Evolutionary conservation across 179 eudicot genomes (phyloP).

Genomic region (Heliamphora pulchella): DNA sequence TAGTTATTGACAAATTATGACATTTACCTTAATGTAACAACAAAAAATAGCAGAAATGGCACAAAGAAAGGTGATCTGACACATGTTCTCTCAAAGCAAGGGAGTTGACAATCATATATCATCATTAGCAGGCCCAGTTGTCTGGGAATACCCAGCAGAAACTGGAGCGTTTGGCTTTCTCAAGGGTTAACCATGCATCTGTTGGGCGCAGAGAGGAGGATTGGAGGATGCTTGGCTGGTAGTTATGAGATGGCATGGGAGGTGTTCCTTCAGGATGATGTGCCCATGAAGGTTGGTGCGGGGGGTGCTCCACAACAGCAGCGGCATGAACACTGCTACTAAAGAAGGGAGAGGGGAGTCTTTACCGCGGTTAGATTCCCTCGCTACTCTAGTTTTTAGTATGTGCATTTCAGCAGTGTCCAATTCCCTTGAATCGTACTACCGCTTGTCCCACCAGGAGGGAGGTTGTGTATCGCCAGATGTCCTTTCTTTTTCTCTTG

Average conservation of each 20-base stretch:
- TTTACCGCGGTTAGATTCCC: no score
- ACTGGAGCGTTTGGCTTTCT: conserved; percentile 28
- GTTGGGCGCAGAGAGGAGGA: conserved; percentile 21
- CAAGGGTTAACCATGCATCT: conserved; percentile 14
- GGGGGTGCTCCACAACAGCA: no score
- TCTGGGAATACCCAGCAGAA: conserved; percentile 27
- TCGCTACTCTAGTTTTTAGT: no score
- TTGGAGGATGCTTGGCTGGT: conserved; percentile 1
- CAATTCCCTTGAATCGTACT: no score
- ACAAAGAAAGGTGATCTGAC: background rate
- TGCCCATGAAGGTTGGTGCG: conserved; percentile 18
- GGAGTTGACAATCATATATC: background rate
- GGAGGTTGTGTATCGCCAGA: no score
- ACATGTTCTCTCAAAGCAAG: background rate
- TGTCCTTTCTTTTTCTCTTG: no score
- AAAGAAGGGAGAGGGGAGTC: no score
- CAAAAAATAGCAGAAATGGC: background rate
- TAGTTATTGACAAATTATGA: background rate
- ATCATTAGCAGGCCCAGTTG: conserved; percentile 20
- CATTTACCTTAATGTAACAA: background rate
- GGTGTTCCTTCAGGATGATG: conserved; percentile 31
- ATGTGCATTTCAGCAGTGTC: no score
- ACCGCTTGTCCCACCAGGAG: no score
- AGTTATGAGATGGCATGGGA: conserved; percentile 14
- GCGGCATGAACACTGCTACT: no score